Conservation (phyloP, 179 eudicot genomes). For the Amaranthus tricolor region DNA sequence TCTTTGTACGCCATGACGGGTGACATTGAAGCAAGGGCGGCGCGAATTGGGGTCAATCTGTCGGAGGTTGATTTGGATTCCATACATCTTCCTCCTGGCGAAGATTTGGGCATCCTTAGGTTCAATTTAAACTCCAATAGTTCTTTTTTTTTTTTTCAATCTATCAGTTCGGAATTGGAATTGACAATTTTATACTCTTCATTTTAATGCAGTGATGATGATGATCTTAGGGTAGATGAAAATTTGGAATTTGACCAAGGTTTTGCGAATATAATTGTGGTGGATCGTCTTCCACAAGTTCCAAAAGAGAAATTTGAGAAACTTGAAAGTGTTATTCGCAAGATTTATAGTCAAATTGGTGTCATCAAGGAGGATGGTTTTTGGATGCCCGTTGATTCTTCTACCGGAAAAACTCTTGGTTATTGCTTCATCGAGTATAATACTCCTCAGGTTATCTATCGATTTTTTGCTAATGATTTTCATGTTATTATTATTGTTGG, state of each 20-base stretch:
- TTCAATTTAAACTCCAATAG: constrained; percentile 8
- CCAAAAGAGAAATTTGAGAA: constrained; percentile 68
- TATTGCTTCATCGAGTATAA: constrained; percentile 66
- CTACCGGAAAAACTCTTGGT: constrained; percentile 59
- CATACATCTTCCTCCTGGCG: constrained; percentile 60
- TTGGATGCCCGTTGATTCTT: constrained; percentile 74
- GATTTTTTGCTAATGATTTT: neutral
- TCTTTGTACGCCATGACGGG: constrained; percentile 41
- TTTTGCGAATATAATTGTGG: constrained; percentile 57
- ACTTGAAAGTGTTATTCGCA: constrained; percentile 68
- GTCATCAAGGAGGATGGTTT: constrained; percentile 72
- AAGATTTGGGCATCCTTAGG: constrained; percentile 72
- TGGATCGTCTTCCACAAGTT: constrained; percentile 81
- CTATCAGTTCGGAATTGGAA: neutral
- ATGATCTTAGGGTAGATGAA: constrained; percentile 54
- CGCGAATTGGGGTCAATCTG: constrained; percentile 47
- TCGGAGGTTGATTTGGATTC: constrained; percentile 45
- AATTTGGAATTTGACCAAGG: constrained; percentile 61
- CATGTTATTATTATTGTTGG: neutral
- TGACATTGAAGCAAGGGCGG: constrained; percentile 49
- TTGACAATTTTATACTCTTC: neutral
- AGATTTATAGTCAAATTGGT: constrained; percentile 76
- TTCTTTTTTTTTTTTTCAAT: neutral
- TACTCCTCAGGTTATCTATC: constrained; percentile 65
- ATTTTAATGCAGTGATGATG: constrained; percentile 59